phyloP scores from a whole-genome alignment of 1,284 basidiomycete species.

The Cystobasidium pallidum region DNA sequence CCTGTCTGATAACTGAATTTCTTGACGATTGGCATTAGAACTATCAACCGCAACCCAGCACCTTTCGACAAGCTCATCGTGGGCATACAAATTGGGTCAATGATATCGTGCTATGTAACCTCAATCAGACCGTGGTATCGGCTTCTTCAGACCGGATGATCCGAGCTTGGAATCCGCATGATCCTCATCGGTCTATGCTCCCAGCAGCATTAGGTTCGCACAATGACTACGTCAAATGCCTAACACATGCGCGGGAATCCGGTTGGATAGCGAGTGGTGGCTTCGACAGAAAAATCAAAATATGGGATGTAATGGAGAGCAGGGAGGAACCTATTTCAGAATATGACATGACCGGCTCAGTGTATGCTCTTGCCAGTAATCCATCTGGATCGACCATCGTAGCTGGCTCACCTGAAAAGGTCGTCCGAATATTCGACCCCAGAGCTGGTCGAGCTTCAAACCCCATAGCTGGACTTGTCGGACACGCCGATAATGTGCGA shows the following conservation, averaged over 20 bases:
- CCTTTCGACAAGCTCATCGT: constrained; percentile 56
- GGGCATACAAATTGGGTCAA: constrained; percentile 87
- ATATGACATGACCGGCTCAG: constrained; percentile 51
- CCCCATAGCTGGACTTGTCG: constrained; percentile 72
- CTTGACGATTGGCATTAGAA: neutral
- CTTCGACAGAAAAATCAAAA: constrained; percentile 87
- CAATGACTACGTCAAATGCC: constrained; percentile 85
- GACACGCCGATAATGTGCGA: constrained; percentile 95
- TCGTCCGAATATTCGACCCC: constrained; percentile 91
- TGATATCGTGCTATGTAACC: constrained; percentile 87
- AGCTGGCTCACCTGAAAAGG: constrained; percentile 86
- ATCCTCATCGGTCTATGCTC: constrained; percentile 63
- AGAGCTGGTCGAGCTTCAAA: constrained; percentile 63
- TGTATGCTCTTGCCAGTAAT: constrained; percentile 60
- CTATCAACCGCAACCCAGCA: constrained; percentile 51
- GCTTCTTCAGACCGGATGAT: constrained; percentile 95
- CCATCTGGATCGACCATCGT: constrained; percentile 79
- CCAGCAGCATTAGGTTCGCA: constrained; percentile 79
- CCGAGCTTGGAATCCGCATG: constrained; percentile 90
- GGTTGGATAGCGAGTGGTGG: constrained; percentile 91
- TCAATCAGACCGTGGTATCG: constrained; percentile 93
- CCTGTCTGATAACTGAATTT: neutral
- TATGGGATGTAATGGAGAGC: constrained; percentile 77
- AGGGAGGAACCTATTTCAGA: constrained; percentile 54
- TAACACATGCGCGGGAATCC: constrained; percentile 74